Percentiles rank a stretch among this genome's conserved stretches.
Evolutionary conservation across 2,329 filamentous ascomycete genomes (phyloP).

Genomic region (Exophiala alcalophila): DNA sequence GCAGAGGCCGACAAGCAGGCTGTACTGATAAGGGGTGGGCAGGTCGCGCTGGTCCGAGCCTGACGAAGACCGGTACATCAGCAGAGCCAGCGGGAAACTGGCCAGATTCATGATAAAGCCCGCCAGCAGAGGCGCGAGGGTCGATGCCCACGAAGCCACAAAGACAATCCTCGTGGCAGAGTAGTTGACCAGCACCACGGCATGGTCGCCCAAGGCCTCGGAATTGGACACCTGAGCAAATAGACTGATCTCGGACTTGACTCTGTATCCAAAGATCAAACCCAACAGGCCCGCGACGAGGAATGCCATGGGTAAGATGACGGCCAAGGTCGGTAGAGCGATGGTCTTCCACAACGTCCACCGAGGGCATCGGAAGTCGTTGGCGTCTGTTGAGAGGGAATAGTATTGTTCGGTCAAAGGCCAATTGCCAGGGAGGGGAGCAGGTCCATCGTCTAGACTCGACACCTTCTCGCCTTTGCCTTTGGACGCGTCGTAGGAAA

Average conservation of each 20-base stretch:
- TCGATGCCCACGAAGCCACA: conserved; percentile 27
- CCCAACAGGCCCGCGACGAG: conserved; percentile 24
- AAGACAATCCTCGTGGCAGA: conserved; percentile 29
- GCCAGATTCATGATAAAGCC: conserved; percentile 27
- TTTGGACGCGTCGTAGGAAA: conserved; percentile 11
- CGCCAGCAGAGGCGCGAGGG: conserved; percentile 27
- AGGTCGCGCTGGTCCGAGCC: conserved; percentile 17
- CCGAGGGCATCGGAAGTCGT: conserved; percentile 12
- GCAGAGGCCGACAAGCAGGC: conserved; percentile 26
- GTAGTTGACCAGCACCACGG: conserved; percentile 28
- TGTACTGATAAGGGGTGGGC: conserved; percentile 29
- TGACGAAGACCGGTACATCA: conserved; percentile 19
- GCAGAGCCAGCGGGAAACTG: conserved; percentile 15
- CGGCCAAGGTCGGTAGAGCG: conserved; percentile 19
- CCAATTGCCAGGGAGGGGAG: conserved; percentile 8
- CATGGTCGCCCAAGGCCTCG: conserved; percentile 10
- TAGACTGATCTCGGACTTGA: conserved; percentile 19
- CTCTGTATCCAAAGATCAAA: conserved; percentile 26
- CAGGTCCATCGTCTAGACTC: conserved; percentile 4
- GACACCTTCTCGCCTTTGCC: conserved; percentile 9
- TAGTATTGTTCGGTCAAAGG: conserved; percentile 21
- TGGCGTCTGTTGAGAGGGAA: conserved; percentile 4
- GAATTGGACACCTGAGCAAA: conserved; percentile 19
- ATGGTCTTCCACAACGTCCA: conserved; percentile 20
- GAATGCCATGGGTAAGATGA: conserved; percentile 26